Percentiles rank a stretch among this genome's conserved stretches.
These are phyloP conservation scores for Aspergillus olivimuriae DNA, from an alignment of 495 filamentous ascomycete species.

Conservation along the genomic window DNA sequence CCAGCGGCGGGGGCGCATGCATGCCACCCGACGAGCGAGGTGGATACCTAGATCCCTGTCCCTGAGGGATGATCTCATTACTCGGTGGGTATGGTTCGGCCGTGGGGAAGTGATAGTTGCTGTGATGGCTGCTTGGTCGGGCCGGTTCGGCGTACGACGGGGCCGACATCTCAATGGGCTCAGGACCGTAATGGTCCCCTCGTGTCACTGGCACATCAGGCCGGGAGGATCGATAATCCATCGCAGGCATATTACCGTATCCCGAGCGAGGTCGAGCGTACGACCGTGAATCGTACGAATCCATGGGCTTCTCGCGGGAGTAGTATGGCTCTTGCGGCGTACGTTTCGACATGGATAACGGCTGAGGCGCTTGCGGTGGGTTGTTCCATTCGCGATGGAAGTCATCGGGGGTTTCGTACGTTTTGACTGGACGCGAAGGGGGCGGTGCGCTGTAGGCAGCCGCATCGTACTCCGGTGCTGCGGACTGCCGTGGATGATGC, in stretches of 20 bases:
- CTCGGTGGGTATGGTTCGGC: slow-evolving; percentile 9
- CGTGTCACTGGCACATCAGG: slow-evolving; percentile 14
- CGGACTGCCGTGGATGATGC: slow-evolving; percentile 15
- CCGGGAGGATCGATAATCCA: slow-evolving; percentile 21
- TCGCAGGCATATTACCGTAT: slow-evolving; percentile 22
- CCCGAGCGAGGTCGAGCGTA: slow-evolving; percentile 25
- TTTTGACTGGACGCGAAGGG: slow-evolving; percentile 12
- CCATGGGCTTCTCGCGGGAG: slow-evolving; percentile 13
- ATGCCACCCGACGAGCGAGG: slow-evolving; percentile 7
- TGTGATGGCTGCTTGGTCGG: slow-evolving; percentile 10
- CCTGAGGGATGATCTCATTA: slow-evolving; percentile 2
- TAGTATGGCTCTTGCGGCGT: slow-evolving; percentile 20
- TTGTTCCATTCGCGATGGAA: slow-evolving; percentile 26
- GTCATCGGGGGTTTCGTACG: slow-evolving; percentile 26
- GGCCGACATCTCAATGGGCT: slow-evolving; percentile 12
- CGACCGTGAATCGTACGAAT: slow-evolving; percentile 19
- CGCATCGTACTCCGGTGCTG: slow-evolving; percentile 19
- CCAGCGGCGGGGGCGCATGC: slow-evolving; percentile 11
- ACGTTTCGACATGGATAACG: slow-evolving; percentile 8
- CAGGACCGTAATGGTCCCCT: slow-evolving; percentile 9
- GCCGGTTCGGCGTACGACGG: slow-evolving; percentile 13
- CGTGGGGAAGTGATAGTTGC: slow-evolving; percentile 8
- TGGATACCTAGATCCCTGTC: slow-evolving; percentile 6
- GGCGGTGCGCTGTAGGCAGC: slow-evolving; percentile 16
- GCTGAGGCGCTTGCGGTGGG: slow-evolving; percentile 13